phyloP scores from a whole-genome alignment of 805 yeast species.

The Brettanomyces sp. region DNA sequence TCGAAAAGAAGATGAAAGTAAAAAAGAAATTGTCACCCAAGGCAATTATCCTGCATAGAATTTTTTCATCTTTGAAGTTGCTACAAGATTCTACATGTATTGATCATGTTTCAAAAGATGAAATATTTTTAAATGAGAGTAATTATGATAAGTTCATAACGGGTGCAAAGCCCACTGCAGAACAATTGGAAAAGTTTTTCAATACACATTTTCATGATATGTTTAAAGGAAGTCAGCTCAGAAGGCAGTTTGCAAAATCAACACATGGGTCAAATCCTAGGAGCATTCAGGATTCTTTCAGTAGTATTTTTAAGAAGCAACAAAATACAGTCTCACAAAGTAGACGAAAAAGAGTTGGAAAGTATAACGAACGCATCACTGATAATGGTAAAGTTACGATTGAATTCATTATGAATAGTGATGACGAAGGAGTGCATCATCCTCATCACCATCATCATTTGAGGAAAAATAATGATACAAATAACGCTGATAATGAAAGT shows the following conservation, averaged over 20 bases:
- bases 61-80: constrained; percentile 64
- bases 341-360: constrained; percentile 16
- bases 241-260: not conserved
- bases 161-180: constrained; percentile 20
- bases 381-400: constrained; percentile 40
- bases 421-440: constrained; percentile 9
- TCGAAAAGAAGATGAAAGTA: constrained; percentile 55
- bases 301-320: not conserved
- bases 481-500: constrained; percentile 1
- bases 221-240: constrained; percentile 12
- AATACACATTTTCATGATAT: constrained; percentile 16
- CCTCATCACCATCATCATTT: not conserved
- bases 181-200: constrained; percentile 17
- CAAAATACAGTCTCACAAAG: not conserved
- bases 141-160: constrained; percentile 26
- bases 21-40: constrained; percentile 64
- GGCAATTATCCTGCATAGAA: constrained; percentile 69
- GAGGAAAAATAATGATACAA: constrained; percentile 3
- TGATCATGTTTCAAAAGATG: constrained; percentile 25
- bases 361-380: constrained; percentile 33
- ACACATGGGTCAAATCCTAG: not conserved
- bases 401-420: constrained; percentile 30
- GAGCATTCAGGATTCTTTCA: not conserved
- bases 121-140: constrained; percentile 26
- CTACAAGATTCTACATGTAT: constrained; percentile 69